These are phyloP conservation scores for Pseudogymnoascus verrucosus DNA, from an alignment of 2,329 filamentous ascomycete genomes.

Conservation along the genomic window DNA sequence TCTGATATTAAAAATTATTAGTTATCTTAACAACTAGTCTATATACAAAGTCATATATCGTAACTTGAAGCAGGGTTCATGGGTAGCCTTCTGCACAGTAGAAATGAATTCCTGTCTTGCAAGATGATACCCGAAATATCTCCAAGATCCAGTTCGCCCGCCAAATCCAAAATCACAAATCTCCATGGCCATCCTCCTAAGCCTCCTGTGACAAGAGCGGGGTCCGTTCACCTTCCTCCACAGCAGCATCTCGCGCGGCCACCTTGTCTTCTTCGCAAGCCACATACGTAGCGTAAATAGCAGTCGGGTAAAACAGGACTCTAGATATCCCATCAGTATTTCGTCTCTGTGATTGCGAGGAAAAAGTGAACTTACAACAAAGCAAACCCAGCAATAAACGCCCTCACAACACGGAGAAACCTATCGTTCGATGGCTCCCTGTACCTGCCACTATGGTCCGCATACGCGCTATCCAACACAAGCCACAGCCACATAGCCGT, in stretches of 20 bases:
- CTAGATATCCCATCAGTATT: conserved; percentile 5
- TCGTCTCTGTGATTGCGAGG: not conserved
- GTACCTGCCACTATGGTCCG: not conserved
- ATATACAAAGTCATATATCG: conserved; percentile 7
- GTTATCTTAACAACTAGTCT: not conserved
- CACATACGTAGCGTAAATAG: conserved; percentile 13
- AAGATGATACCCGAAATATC: not conserved
- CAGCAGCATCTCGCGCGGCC: not conserved
- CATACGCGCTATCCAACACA: conserved; percentile 16
- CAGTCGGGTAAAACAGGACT: conserved; percentile 16
- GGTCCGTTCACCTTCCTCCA: not conserved
- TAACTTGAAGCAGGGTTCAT: not conserved
- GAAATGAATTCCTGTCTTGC: not conserved
- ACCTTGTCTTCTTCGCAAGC: not conserved
- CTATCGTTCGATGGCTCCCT: conserved; percentile 2
- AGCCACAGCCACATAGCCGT: conserved; percentile 20
- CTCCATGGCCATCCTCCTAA: not conserved
- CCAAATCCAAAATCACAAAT: not conserved
- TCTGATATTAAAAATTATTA: conserved; percentile 4
- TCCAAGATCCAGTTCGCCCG: not conserved
- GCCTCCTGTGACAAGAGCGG: not conserved
- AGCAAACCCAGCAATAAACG: conserved; percentile 16
- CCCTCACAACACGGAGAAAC: conserved; percentile 12
- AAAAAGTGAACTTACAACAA: conserved; percentile 16
- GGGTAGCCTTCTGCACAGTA: not conserved